These are phyloP conservation scores for Pseudonitzschia delicatissima DNA, from an alignment of 108 stramenopile species.

Conservation along the genomic window DNA sequence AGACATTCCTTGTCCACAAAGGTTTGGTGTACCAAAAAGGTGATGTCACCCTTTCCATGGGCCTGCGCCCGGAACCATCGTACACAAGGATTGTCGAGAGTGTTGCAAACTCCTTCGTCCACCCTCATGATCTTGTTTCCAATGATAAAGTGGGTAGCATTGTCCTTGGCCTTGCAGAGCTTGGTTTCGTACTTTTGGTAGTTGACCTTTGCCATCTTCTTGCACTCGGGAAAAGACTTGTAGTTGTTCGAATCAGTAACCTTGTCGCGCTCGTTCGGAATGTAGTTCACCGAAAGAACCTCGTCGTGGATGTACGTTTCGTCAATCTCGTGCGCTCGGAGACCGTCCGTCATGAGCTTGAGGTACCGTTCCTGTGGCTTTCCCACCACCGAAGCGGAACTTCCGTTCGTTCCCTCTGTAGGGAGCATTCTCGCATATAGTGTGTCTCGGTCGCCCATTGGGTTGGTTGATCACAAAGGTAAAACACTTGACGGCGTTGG, in stretches of 20 bases:
- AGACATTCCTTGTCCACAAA: slow-evolving; percentile 18
- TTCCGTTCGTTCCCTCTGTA: not conserved
- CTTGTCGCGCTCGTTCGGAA: slow-evolving; percentile 3
- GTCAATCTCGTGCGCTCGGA: slow-evolving; percentile 16
- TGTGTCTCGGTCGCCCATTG: too few relatives aligned
- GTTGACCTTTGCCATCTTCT: slow-evolving; percentile 16
- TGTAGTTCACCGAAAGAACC: slow-evolving; percentile 13
- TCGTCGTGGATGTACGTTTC: slow-evolving; percentile 28
- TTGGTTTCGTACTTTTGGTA: slow-evolving; percentile 9
- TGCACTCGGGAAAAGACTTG: slow-evolving; percentile 11
- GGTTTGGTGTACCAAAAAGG: slow-evolving; percentile 17
- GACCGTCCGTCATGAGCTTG: slow-evolving; percentile 26
- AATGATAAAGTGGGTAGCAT: slow-evolving; percentile 24
- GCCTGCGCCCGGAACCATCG: slow-evolving; percentile 12
- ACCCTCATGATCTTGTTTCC: slow-evolving; percentile 12
- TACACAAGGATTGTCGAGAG: slow-evolving; percentile 9
- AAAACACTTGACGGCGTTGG: not conserved
- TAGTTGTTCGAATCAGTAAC: slow-evolving; percentile 2
- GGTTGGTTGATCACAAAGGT: not conserved
- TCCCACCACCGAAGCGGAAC: not conserved
- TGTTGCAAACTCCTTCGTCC: not conserved
- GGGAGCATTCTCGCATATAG: not conserved
- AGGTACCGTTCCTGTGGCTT: slow-evolving; percentile 37
- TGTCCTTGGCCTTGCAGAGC: not conserved
- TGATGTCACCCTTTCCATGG: slow-evolving; percentile 23